phyloP scores from a whole-genome alignment of 2,329 filamentous ascomycete genomes.

The Ascochyta rabiei region DNA sequence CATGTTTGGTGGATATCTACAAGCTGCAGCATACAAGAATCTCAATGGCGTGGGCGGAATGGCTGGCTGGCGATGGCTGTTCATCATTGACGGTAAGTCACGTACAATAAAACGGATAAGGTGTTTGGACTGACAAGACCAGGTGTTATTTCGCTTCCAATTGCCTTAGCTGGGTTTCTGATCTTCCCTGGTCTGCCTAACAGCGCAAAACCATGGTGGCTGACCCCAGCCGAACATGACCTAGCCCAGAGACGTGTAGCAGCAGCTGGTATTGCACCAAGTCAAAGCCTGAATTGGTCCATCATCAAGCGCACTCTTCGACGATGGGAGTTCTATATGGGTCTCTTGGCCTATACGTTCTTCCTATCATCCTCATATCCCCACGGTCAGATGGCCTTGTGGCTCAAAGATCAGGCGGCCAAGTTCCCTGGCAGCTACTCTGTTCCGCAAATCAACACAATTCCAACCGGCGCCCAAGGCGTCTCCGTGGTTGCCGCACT shows the following conservation, averaged over 20 bases:
- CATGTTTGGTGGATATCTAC: conserved; percentile 65
- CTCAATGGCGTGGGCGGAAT: conserved; percentile 57
- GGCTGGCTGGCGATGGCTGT: conserved; percentile 60
- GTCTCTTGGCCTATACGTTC: conserved; percentile 55
- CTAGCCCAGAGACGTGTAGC: conserved; percentile 39
- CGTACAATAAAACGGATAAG: neutral
- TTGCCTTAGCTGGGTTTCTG: conserved; percentile 61
- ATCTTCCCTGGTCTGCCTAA: conserved; percentile 60
- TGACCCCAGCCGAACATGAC: conserved; percentile 46
- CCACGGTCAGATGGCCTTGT: conserved; percentile 58
- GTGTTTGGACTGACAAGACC: neutral
- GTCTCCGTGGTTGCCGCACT: conserved; percentile 57
- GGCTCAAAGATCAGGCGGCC: conserved; percentile 56
- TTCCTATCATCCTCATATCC: conserved; percentile 52
- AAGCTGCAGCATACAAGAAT: conserved; percentile 60
- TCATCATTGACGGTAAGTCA: conserved; percentile 55
- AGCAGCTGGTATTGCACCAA: conserved; percentile 42
- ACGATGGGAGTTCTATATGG: conserved; percentile 61
- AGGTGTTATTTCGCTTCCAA: conserved; percentile 61
- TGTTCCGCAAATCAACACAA: conserved; percentile 57
- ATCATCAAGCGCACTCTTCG: conserved; percentile 55
- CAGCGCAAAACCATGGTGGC: conserved; percentile 58
- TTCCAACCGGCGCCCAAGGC: conserved; percentile 57
- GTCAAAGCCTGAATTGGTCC: conserved; percentile 51
- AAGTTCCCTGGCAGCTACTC: conserved; percentile 48